phyloP scores from a whole-genome alignment of 352 stramenopile species.

The Phytophthora quininea region DNA sequence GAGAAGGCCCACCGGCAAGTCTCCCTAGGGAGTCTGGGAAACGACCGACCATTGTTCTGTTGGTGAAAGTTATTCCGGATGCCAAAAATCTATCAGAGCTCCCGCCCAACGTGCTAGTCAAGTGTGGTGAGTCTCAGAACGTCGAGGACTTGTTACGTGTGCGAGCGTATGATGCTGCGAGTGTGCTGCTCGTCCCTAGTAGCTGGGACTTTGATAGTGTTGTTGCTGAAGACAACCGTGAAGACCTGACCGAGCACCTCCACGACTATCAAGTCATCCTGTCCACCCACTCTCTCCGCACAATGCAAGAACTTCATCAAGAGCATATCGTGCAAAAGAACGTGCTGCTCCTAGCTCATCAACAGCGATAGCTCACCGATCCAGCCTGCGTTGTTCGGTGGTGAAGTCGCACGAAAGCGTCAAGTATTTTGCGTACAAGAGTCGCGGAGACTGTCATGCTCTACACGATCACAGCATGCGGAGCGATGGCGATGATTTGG shows the following conservation, averaged over 20 bases:
- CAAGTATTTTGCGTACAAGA: conserved; percentile 65
- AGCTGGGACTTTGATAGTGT: conserved; percentile 45
- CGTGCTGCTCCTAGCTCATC: background rate
- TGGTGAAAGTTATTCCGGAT: conserved; percentile 48
- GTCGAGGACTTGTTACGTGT: conserved; percentile 63
- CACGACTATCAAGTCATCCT: conserved; percentile 75
- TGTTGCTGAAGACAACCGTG: conserved; percentile 33
- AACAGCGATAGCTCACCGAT: background rate
- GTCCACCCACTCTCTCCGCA: conserved; percentile 58
- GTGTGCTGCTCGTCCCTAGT: conserved; percentile 57
- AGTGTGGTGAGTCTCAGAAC: conserved; percentile 51
- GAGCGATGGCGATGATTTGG: conserved; percentile 26
- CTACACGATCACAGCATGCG: conserved; percentile 20
- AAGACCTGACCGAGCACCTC: conserved; percentile 50
- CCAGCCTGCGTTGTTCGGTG: conserved; percentile 44
- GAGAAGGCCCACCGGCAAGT: conserved; percentile 16
- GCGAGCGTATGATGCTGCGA: conserved; percentile 41
- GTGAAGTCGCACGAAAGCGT: conserved; percentile 62
- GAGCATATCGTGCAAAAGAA: conserved; percentile 31
- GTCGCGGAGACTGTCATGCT: background rate
- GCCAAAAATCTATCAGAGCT: conserved; percentile 40
- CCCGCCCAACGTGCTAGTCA: conserved; percentile 50
- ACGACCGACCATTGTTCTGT: conserved; percentile 35
- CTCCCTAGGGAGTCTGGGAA: background rate
- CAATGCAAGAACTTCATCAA: conserved; percentile 41